Conservation (phyloP, 208 protist species). For the Trypanosoma rangeli region DNA sequence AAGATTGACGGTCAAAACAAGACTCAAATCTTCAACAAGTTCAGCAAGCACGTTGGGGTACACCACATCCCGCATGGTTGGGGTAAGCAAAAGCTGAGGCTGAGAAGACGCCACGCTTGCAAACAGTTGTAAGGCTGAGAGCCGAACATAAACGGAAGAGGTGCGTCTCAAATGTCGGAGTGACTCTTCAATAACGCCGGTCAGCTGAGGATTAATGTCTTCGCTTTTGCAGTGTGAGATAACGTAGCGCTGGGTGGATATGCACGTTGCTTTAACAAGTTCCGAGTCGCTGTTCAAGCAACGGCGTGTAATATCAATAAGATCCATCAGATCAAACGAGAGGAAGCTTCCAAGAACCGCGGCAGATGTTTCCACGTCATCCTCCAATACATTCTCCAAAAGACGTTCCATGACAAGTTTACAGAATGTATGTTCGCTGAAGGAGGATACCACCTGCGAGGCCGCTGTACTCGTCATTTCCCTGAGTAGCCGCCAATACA, state of each 20-base stretch:
- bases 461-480: constrained; percentile 30
- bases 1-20: constrained; percentile 78
- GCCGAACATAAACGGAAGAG: constrained; percentile 26
- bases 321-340: constrained; percentile 17
- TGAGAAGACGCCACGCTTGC: constrained; percentile 31
- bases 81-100: constrained; percentile 41
- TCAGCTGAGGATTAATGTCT: background rate
- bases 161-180: constrained; percentile 23
- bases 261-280: constrained; percentile 2
- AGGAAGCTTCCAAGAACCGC: constrained; percentile 22
- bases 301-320: constrained; percentile 8
- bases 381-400: constrained; percentile 29
- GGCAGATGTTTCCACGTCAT: constrained; percentile 26
- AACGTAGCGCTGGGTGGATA: constrained; percentile 19
- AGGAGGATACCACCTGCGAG: constrained; percentile 21
- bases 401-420: constrained; percentile 29
- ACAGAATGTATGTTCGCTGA: constrained; percentile 36
- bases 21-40: constrained; percentile 35
- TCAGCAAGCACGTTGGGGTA: constrained; percentile 35
- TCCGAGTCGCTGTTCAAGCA: constrained; percentile 21
- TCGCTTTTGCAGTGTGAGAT: constrained; percentile 2
- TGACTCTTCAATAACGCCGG: constrained; percentile 5
- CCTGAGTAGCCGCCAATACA: constrained; percentile 53
- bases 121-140: constrained; percentile 42
- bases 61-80: constrained; percentile 27